Conservation (phyloP, 2,329 filamentous ascomycete species). For the Alternaria postmessia region DNA sequence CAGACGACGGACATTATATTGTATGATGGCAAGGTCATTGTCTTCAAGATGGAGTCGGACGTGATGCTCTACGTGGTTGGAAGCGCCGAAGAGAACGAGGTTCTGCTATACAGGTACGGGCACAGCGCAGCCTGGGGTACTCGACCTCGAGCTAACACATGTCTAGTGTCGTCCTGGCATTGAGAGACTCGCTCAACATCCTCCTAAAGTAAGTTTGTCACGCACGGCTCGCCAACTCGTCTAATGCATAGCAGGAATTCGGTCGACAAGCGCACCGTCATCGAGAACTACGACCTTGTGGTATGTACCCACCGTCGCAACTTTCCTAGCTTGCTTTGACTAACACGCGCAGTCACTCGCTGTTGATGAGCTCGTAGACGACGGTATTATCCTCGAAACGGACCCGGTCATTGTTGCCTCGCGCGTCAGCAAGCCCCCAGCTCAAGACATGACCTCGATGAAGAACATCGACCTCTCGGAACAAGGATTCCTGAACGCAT, state of each 20-base stretch:
- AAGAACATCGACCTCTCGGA: slow-evolving; percentile 96
- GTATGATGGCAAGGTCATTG: slow-evolving; percentile 94
- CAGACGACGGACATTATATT: slow-evolving; percentile 95
- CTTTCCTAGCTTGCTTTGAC: slow-evolving; percentile 48
- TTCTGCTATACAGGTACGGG: slow-evolving; percentile 78
- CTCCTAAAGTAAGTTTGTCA: slow-evolving; percentile 79
- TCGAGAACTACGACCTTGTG: slow-evolving; percentile 98
- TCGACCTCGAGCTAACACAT: slow-evolving; percentile 18
- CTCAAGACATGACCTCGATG: slow-evolving; percentile 85
- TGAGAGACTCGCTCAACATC: slow-evolving; percentile 88
- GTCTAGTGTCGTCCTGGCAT: slow-evolving; percentile 80
- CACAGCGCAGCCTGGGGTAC: not conserved
- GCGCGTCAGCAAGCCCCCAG: slow-evolving; percentile 89
- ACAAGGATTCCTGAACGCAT: slow-evolving; percentile 92
- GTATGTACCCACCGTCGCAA: slow-evolving; percentile 25
- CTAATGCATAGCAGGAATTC: slow-evolving; percentile 71
- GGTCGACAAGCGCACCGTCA: slow-evolving; percentile 95
- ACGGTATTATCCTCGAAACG: slow-evolving; percentile 93
- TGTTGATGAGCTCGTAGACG: slow-evolving; percentile 77
- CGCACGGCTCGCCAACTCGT: not conserved
- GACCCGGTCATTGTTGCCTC: slow-evolving; percentile 94
- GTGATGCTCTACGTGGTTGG: slow-evolving; percentile 97
- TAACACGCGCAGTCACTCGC: slow-evolving; percentile 87
- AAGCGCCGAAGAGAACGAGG: slow-evolving; percentile 90
- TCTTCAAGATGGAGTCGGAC: slow-evolving; percentile 98